phyloP scores from a whole-genome alignment of 1,284 basidiomycete genomes.

The Microbotryum violaceum region DNA sequence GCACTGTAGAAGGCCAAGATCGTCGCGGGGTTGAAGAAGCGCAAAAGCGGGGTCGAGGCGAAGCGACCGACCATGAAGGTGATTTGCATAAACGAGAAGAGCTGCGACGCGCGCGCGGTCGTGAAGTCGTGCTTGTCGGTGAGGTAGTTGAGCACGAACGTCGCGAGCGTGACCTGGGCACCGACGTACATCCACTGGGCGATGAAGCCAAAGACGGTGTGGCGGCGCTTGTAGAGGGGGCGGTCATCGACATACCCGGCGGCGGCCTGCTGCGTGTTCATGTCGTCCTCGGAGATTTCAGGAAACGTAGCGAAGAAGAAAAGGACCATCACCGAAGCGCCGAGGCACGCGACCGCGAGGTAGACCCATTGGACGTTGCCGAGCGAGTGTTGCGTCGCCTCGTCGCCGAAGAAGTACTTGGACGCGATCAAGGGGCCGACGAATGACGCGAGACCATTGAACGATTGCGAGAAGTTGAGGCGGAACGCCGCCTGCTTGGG shows the following conservation, averaged over 20 bases:
- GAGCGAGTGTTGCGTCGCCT: conserved; percentile 53
- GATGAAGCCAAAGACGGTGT: conserved; percentile 63
- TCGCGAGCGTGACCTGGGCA: conserved; percentile 55
- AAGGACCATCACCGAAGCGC: conserved; percentile 55
- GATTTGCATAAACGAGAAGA: conserved; percentile 65
- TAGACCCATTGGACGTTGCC: conserved; percentile 75
- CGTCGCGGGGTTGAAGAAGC: conserved; percentile 56
- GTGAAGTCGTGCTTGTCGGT: conserved; percentile 57
- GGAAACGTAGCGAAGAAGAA: conserved; percentile 68
- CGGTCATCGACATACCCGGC: conserved; percentile 48
- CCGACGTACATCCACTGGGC: conserved; percentile 60
- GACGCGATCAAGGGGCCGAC: conserved; percentile 72
- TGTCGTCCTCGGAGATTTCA: conserved; percentile 56
- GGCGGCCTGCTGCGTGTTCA: conserved; percentile 37
- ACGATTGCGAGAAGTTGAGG: conserved; percentile 72
- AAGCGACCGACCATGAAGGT: conserved; percentile 58
- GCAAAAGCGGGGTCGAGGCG: conserved; percentile 56
- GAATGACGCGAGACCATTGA: conserved; percentile 71
- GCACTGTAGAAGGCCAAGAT: conserved; percentile 53
- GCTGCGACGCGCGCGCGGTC: conserved; percentile 51
- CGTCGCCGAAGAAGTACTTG: conserved; percentile 55
- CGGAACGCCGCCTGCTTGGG: conserved; percentile 66
- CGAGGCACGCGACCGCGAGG: conserved; percentile 61
- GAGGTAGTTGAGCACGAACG: conserved; percentile 62
- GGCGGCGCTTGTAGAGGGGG: conserved; percentile 62